These are phyloP conservation scores for Mucor ambiguus DNA, from an alignment of 371 early-diverging fungal species.

Conservation along the genomic window DNA sequence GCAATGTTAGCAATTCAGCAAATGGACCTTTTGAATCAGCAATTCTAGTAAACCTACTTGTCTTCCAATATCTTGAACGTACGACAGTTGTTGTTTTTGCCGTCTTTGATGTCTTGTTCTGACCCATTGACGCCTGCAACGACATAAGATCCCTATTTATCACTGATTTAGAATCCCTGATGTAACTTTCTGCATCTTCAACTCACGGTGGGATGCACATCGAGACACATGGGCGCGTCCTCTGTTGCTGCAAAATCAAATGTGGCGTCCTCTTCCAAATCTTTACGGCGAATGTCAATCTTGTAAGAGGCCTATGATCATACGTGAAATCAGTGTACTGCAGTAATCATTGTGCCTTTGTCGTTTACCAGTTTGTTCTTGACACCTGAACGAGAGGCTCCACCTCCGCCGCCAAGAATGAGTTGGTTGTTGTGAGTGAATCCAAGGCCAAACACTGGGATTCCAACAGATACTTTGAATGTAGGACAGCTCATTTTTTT, in stretches of 20 bases:
- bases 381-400: conserved; percentile 68
- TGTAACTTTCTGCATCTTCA: neutral
- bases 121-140: conserved; percentile 65
- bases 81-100: conserved; percentile 66
- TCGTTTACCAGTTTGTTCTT: conserved; percentile 68
- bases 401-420: conserved; percentile 74
- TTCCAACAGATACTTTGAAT: conserved; percentile 54
- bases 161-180: neutral
- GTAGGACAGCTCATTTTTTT: conserved; percentile 31
- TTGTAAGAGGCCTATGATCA: conserved; percentile 52
- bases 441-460: conserved; percentile 68
- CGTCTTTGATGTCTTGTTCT: conserved; percentile 49
- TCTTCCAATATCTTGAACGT: conserved; percentile 51
- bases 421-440: conserved; percentile 62
- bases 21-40: neutral
- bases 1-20: neutral
- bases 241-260: conserved; percentile 59
- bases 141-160: conserved; percentile 38
- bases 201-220: conserved; percentile 63
- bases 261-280: conserved; percentile 50
- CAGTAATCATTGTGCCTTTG: neutral
- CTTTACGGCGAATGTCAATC: conserved; percentile 52
- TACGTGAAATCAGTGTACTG: neutral
- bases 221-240: conserved; percentile 76
- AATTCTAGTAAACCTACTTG: conserved; percentile 19